A percentile compares a stretch with the other conserved stretches of the same genome.
Conservation (phyloP, 352 stramenopile genomes). For the Globisporangium okanoganense region DNA sequence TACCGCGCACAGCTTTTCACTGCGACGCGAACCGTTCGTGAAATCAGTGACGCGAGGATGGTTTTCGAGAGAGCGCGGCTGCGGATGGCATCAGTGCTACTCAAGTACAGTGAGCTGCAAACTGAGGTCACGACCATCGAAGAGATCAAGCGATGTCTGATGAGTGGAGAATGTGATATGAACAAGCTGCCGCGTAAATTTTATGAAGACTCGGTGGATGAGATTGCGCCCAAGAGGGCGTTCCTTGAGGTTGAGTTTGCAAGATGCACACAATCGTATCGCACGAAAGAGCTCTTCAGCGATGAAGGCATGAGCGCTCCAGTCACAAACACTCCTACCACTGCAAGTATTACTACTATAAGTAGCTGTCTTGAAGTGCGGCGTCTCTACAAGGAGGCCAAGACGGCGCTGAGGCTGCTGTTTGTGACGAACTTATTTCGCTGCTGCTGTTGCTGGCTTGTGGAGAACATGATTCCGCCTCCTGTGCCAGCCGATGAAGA, state of each 20-base stretch:
- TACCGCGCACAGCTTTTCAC: constrained; percentile 31
- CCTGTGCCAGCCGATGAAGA: constrained; percentile 1
- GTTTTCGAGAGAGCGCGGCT: constrained; percentile 31
- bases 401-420: constrained; percentile 33
- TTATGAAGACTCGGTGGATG: not conserved
- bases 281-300: constrained; percentile 6
- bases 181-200: not conserved
- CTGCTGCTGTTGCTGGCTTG: constrained; percentile 57
- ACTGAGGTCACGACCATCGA: constrained; percentile 17
- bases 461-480: constrained; percentile 40
- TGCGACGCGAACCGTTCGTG: constrained; percentile 10
- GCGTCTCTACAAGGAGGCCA: constrained; percentile 34
- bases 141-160: constrained; percentile 17
- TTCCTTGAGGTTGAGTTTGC: constrained; percentile 19
- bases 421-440: constrained; percentile 61
- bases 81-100: constrained; percentile 23
- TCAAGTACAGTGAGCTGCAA: constrained; percentile 36
- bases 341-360: too few species aligned
- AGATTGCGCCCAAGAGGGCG: constrained; percentile 3
- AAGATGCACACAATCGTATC: constrained; percentile 21
- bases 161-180: not conserved
- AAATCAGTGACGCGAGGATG: constrained; percentile 30
- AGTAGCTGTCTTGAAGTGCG: constrained; percentile 12
- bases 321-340: not conserved
- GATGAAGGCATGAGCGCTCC: not conserved